Base-by-base conservation (phyloP, 2,329 filamentous ascomycete species). In the Tolypocladium nubicola region DNA sequence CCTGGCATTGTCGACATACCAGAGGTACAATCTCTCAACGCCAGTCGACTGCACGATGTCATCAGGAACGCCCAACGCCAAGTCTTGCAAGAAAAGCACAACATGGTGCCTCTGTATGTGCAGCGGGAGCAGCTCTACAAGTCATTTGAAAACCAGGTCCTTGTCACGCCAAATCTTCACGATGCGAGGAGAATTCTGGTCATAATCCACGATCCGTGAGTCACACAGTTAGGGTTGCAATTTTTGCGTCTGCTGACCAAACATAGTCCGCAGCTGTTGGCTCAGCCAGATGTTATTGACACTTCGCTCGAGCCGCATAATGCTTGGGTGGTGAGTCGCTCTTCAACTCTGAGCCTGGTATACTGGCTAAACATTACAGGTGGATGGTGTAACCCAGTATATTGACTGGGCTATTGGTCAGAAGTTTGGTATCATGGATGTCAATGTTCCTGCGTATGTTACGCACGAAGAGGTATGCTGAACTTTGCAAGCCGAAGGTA, bases 141-240 rank as follows among this genome's bases (percentile, higher is more conserved):
- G 62, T 87, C 87, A 0, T 96, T 93, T 65, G 85, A 93, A 65
- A 88, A 95, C 62, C 90, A 96, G 70, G 87, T 97, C 2, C 74
- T 97, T 39, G 87, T 90, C 10, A 95, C 90, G 68, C 83, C 86
- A 1, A 81, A 85, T 50, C 84, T 94, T 56, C 77, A 84, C 58
- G 74, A 80, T 40, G 79, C 82, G 21, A 82, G 81, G 57, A 89
- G 85, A 56, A 77, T 97, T 4, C 69, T 99, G 14, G 76, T 99
- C 13, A 87, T 97, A 53, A 87, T 99, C 57, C 94, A 99, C 70
- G 93, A 97, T 66, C 90, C 93, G 79, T 90, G 73, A 78, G 87
- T 78, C 38, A 50, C 26, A 4, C 11, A n/a, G 14, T 14, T 14
- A 4, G 21, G 21, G 7, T 13, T 26, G 13, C n/a, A 6, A 21